Conservation (phyloP, 2,329 filamentous ascomycete genomes). For the Sporothrix humicola region DNA sequence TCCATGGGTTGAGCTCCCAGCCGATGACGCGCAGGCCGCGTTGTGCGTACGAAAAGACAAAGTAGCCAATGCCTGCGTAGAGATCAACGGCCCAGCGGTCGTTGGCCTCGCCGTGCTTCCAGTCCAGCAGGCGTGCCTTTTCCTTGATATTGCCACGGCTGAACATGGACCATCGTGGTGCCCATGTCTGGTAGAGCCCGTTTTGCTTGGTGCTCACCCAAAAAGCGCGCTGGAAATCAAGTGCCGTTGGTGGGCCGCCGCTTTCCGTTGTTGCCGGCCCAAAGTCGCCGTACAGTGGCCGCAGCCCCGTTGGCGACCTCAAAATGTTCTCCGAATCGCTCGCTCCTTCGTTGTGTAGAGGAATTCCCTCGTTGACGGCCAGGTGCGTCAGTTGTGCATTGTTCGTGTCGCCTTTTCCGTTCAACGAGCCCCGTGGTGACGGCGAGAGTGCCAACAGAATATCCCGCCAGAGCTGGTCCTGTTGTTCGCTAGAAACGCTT, state of each 20-base stretch:
- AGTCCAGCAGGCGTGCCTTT: constrained; percentile 74
- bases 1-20: constrained; percentile 92
- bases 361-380: constrained; percentile 67
- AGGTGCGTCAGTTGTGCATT: constrained; percentile 58
- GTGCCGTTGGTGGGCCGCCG: constrained; percentile 42
- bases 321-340: constrained; percentile 66
- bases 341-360: constrained; percentile 47
- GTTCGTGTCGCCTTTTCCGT: constrained; percentile 42
- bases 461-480: constrained; percentile 52
- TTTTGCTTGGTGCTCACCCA: constrained; percentile 83
- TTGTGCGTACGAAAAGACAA: constrained; percentile 80
- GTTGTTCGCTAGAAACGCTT: constrained; percentile 39
- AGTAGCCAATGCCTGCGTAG: constrained; percentile 94
- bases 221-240: constrained; percentile 70
- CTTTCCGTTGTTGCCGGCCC: constrained; percentile 54
- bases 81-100: constrained; percentile 72
- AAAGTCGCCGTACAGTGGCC: constrained; percentile 76
- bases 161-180: constrained; percentile 92
- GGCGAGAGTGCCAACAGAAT: constrained; percentile 56
- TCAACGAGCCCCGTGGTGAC: background rate
- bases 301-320: constrained; percentile 72
- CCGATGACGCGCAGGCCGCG: constrained; percentile 77
- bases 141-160: constrained; percentile 88
- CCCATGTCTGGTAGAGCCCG: constrained; percentile 83
- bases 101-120: constrained; percentile 41